These are phyloP conservation scores for Fraxinus dipetala DNA, from an alignment of 305 asterid species.

Conservation along the genomic window DNA sequence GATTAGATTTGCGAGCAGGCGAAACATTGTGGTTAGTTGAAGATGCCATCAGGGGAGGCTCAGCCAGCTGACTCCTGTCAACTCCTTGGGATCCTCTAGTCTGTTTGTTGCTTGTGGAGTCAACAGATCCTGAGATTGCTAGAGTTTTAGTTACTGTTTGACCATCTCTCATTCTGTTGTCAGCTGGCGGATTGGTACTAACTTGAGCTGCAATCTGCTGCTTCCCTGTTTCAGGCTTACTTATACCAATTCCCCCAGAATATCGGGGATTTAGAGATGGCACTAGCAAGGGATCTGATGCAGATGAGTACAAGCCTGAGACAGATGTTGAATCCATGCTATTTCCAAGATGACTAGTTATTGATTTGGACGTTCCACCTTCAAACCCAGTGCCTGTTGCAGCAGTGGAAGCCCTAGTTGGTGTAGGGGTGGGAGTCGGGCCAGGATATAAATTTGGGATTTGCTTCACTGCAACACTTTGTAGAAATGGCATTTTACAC, in stretches of 20 bases:
- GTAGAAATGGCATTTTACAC: constrained; percentile 30
- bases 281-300: constrained; percentile 52
- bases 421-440: constrained; percentile 50
- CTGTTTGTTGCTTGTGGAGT: constrained; percentile 21
- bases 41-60: constrained; percentile 24
- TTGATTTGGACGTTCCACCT: constrained; percentile 29
- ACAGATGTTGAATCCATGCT: constrained; percentile 28
- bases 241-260: constrained; percentile 37
- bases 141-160: constrained; percentile 26
- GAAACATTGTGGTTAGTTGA: constrained; percentile 26
- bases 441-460: constrained; percentile 32
- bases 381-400: constrained; percentile 25
- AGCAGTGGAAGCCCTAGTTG: constrained; percentile 29
- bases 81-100: constrained; percentile 28
- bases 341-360: constrained; percentile 33
- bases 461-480: constrained; percentile 28
- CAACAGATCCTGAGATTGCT: constrained; percentile 31
- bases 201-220: constrained; percentile 32
- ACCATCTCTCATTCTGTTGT: constrained; percentile 25
- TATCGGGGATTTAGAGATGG: constrained; percentile 41
- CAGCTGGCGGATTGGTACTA: constrained; percentile 14
- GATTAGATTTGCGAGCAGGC: constrained; percentile 22
- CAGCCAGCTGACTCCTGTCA: constrained; percentile 24
- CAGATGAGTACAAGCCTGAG: constrained; percentile 48
- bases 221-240: constrained; percentile 45